A percentile compares a stretch with the other conserved stretches of the same genome.
Conservation (phyloP, 805 yeast genomes). For the Naumovozyma baii region DNA sequence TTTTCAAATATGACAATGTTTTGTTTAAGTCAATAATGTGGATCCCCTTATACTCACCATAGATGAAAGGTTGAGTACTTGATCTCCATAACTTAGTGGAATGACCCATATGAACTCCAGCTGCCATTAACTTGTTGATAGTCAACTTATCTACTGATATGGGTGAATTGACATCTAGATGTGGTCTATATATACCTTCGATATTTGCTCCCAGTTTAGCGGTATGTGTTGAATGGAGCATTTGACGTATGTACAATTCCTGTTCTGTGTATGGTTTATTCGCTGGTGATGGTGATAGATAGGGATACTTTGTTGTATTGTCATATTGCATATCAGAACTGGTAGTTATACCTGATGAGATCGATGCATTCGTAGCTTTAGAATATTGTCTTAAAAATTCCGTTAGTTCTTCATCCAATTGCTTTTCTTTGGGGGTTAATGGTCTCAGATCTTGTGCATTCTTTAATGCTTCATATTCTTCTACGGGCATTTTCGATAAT, state of each 20-base stretch:
- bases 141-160: constrained; percentile 47
- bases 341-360: no score
- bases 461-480: constrained; percentile 8
- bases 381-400: constrained; percentile 23
- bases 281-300: constrained; percentile 49
- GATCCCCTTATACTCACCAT: constrained; percentile 83
- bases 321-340: no score
- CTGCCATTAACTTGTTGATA: constrained; percentile 65
- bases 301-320: constrained; percentile 35
- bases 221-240: constrained; percentile 45
- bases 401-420: constrained; percentile 24
- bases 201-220: constrained; percentile 58
- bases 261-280: constrained; percentile 64
- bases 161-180: constrained; percentile 54
- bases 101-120: constrained; percentile 94
- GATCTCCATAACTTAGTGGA: constrained; percentile 71
- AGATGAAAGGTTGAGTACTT: constrained; percentile 73
- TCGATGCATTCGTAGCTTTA: constrained; percentile 11
- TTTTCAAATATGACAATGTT: constrained; percentile 62
- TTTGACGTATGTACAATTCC: constrained; percentile 68
- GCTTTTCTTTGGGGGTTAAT: constrained; percentile 20
- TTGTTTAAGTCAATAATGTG: constrained; percentile 85
- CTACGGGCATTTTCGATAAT: constrained; percentile 12
- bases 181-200: constrained; percentile 57
- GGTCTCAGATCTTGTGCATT: constrained; percentile 4